A percentile compares a stretch with the other conserved stretches of the same genome.
These are phyloP conservation scores for Quercus engelmannii DNA, from an alignment of 306 rosid genomes.

Conservation along the genomic window DNA sequence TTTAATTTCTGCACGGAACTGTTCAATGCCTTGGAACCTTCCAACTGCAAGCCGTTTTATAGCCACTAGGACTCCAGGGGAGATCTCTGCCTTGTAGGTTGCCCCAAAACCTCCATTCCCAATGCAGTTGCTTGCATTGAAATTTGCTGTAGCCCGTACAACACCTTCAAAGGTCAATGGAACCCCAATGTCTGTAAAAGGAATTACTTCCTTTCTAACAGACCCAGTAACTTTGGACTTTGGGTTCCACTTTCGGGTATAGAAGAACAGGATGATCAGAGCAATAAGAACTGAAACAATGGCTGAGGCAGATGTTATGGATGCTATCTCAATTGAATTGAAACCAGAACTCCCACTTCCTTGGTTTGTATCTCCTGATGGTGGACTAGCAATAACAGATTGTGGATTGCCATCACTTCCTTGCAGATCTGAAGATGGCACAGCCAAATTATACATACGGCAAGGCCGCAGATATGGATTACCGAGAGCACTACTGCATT, in stretches of 20 bases:
- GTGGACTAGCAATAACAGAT: constrained; percentile 35
- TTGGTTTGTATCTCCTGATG: constrained; percentile 24
- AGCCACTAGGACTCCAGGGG: constrained; percentile 63
- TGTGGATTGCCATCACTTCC: constrained; percentile 33
- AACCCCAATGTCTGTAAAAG: constrained; percentile 72
- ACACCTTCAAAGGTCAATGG: constrained; percentile 77
- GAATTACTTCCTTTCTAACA: constrained; percentile 67
- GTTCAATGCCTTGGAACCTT: constrained; percentile 86
- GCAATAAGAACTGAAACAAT: constrained; percentile 83
- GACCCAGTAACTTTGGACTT: constrained; percentile 63
- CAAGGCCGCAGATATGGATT: constrained; percentile 65
- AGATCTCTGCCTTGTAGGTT: constrained; percentile 84
- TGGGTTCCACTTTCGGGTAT: constrained; percentile 79
- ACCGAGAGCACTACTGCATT: constrained; percentile 77
- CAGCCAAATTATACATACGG: constrained; percentile 34
- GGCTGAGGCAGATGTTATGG: constrained; percentile 93
- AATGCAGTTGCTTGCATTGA: constrained; percentile 80
- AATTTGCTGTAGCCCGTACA: constrained; percentile 72
- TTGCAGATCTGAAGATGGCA: constrained; percentile 47
- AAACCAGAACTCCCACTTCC: constrained; percentile 35
- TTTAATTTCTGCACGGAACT: constrained; percentile 81
- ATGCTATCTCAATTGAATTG: constrained; percentile 87
- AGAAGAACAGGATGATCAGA: constrained; percentile 58
- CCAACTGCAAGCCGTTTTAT: constrained; percentile 89
- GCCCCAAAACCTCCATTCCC: constrained; percentile 98